Conservation (phyloP, 2,329 filamentous ascomycete genomes). For the Claviceps sp. region DNA sequence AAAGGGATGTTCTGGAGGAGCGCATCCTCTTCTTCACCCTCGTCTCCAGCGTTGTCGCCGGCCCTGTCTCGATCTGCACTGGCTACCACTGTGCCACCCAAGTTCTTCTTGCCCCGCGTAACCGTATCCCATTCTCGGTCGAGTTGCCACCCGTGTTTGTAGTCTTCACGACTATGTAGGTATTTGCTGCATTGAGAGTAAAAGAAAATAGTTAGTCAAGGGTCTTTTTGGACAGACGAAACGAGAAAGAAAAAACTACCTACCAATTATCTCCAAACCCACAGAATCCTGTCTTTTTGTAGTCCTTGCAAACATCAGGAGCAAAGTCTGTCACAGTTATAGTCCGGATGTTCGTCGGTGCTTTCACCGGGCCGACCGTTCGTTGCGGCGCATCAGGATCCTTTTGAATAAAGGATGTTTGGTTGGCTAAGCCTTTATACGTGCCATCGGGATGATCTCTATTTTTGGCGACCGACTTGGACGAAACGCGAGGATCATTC, state of each 20-base stretch:
- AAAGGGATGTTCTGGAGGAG: conserved; percentile 78
- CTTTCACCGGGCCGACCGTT: conserved; percentile 74
- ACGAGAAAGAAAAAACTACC: not conserved
- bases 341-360: conserved; percentile 76
- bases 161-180: conserved; percentile 61
- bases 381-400: conserved; percentile 60
- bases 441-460: conserved; percentile 43
- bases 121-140: conserved; percentile 87
- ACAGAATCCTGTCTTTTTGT: conserved; percentile 56
- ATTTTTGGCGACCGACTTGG: conserved; percentile 26
- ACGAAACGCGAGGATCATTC: conserved; percentile 46
- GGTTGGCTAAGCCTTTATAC: conserved; percentile 64
- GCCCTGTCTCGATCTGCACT: conserved; percentile 36
- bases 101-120: conserved; percentile 54
- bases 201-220: conserved; percentile 1
- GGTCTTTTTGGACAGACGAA: not conserved
- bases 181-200: conserved; percentile 39
- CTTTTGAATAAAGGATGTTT: conserved; percentile 63
- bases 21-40: conserved; percentile 47
- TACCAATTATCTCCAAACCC: conserved; percentile 29
- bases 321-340: conserved; percentile 84
- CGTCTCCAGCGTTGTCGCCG: conserved; percentile 30
- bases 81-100: conserved; percentile 47
- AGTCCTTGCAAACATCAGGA: conserved; percentile 92
- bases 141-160: conserved; percentile 88